Evolutionary conservation across 2,329 filamentous ascomycete species (phyloP), one percentile per base, ranked within the genome.

Genomic region (Thielaviopsis populi): DNA sequence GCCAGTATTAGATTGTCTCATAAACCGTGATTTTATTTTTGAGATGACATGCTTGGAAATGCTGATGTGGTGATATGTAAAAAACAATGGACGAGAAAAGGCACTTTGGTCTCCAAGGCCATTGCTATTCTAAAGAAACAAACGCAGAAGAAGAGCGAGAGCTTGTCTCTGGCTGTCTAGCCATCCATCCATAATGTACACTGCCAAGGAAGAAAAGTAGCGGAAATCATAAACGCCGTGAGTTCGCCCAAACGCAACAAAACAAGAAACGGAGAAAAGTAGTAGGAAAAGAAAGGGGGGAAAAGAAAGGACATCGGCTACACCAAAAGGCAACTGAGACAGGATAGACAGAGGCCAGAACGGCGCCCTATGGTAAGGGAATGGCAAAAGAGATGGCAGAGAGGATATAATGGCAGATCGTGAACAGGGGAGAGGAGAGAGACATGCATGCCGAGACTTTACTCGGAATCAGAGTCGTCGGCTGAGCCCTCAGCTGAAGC

Each of bases 381-480:
- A n/a, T 53, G 33, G 19, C 22, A 19, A 43, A 42, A 43, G 19
- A 46, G 22, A 63, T 42, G 19, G 24, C 37, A 17, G 27, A 19
- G n/a, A 46, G 42, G 37, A 43, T 62, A 24, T 19, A 54, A 19
- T 37, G 33, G 43, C 17, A 50, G 24, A 19, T 43, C n/a, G 15
- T 46, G 15, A 17, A 59, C 1, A 50, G n/a, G 10, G 15, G 19
- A 22, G 10, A 15, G 17, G 50, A 27, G n/a, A n/a, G 40, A 22
- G 15, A 37, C 10, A 22, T 8, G 37, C 46, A 50, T 50, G 13
- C 19, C 24, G 40, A n/a, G 24, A 46, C n/a, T 46, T 46, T 62
- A 65, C 17, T 62, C 70, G 59, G 70, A 70, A 22, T 73, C 75
- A 63, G 76, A 75, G n/a, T 67, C 69, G 63, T 65, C 69, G 19